Percentiles rank a stretch among this genome's conserved stretches.
These are phyloP conservation scores for Stephanodiscus minutulus DNA, from an alignment of 108 stramenopile genomes.

Conservation along the genomic window DNA sequence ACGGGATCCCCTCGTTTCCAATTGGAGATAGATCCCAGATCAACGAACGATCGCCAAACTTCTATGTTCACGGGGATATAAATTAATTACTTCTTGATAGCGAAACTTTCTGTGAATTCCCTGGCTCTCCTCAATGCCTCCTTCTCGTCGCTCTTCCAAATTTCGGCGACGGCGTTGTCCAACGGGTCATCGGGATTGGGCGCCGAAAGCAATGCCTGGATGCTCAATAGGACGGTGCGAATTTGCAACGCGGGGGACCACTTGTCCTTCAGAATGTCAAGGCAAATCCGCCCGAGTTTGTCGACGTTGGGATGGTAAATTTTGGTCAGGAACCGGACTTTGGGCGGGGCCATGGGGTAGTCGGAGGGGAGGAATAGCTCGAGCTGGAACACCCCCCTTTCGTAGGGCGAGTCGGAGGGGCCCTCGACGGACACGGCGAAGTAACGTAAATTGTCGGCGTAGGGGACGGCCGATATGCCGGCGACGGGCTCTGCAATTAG, in stretches of 20 bases:
- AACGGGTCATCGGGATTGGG: slow-evolving; percentile 99
- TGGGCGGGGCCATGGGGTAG: slow-evolving; percentile 99
- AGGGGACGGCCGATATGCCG: slow-evolving; percentile 97
- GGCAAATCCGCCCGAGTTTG: slow-evolving; percentile 96
- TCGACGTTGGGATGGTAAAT: slow-evolving; percentile 99
- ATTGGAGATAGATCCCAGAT: not conserved
- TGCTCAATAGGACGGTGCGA: slow-evolving; percentile 89
- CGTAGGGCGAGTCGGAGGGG: slow-evolving; percentile 94
- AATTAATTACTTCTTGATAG: slow-evolving; percentile 56
- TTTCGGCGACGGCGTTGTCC: slow-evolving; percentile 95
- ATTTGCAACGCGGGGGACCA: slow-evolving; percentile 99
- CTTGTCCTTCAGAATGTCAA: slow-evolving; percentile 99
- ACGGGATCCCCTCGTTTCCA: not conserved
- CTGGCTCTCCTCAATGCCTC: slow-evolving; percentile 87
- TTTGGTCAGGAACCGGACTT: slow-evolving; percentile 98
- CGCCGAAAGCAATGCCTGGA: slow-evolving; percentile 94
- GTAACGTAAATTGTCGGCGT: slow-evolving; percentile 97
- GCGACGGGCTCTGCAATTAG: slow-evolving; percentile 96
- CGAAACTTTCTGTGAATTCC: slow-evolving; percentile 92
- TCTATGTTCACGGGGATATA: not conserved
- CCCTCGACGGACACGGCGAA: slow-evolving; percentile 98
- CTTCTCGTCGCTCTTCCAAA: slow-evolving; percentile 95
- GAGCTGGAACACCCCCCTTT: slow-evolving; percentile 90
- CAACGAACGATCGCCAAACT: not conserved
- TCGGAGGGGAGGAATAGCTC: slow-evolving; percentile 97